Conservation (phyloP, 306 rosid species). For the Abrus precatorius region DNA sequence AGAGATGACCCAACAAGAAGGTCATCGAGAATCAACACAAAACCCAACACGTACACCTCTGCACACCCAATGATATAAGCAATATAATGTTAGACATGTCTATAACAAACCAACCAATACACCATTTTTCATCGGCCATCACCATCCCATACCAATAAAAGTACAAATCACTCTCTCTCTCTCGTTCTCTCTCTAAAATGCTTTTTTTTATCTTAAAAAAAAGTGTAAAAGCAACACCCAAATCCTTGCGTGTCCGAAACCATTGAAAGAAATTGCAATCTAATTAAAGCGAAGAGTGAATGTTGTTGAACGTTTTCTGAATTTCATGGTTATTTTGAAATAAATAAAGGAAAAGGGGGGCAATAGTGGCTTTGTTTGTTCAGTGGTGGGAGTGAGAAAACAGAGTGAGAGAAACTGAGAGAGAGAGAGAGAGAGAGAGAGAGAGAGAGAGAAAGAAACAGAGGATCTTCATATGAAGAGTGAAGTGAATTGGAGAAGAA, state of each 20-base stretch:
- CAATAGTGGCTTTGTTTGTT: not conserved
- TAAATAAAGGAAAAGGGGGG: not conserved
- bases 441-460: not conserved
- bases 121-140: slow-evolving; percentile 36
- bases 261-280: slow-evolving; percentile 37
- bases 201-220: not conserved
- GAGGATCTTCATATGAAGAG: slow-evolving; percentile 62
- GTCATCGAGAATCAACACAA: slow-evolving; percentile 5
- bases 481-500: slow-evolving; percentile 49
- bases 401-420: slow-evolving; percentile 23
- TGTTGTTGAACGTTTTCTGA: slow-evolving; percentile 17
- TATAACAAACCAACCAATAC: slow-evolving; percentile 22
- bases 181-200: not conserved
- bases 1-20: slow-evolving; percentile 7
- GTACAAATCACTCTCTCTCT: slow-evolving; percentile 45
- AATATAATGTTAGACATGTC: slow-evolving; percentile 40
- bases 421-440: not conserved
- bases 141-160: slow-evolving; percentile 55
- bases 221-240: slow-evolving; percentile 69
- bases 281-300: slow-evolving; percentile 36
- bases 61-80: slow-evolving; percentile 44
- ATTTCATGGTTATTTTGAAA: not conserved
- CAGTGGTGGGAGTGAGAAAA: slow-evolving; percentile 23
- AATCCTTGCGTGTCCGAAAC: slow-evolving; percentile 71
- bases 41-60: slow-evolving; percentile 34